Evolutionary conservation across 352 stramenopile genomes (phyloP).

Genomic region (Bremia lactucae): DNA sequence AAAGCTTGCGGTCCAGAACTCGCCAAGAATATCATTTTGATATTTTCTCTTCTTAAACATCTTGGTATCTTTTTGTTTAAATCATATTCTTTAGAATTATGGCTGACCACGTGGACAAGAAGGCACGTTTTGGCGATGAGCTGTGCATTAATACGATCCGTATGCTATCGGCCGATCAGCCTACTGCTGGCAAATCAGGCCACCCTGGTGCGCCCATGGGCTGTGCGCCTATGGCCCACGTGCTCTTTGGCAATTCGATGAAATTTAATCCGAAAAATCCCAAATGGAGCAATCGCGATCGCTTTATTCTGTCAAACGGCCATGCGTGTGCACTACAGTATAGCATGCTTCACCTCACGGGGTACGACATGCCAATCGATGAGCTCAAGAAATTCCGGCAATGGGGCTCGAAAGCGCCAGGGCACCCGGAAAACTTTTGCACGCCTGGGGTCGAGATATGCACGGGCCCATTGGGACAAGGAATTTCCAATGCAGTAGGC

Average conservation of each 20-base stretch:
- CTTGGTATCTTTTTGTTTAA: too few relatives aligned
- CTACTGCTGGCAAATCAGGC: constrained; percentile 94
- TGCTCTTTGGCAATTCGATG: constrained; percentile 91
- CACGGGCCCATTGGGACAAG: constrained; percentile 95
- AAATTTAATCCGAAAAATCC: constrained; percentile 83
- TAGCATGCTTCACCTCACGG: constrained; percentile 97
- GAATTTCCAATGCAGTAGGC: constrained; percentile 96
- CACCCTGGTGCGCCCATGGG: constrained; percentile 98
- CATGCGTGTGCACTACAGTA: constrained; percentile 98
- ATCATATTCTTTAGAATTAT: too few relatives aligned
- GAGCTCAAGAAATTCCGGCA: constrained; percentile 97
- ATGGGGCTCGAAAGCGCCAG: constrained; percentile 91
- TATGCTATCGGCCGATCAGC: constrained; percentile 94
- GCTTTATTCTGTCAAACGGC: constrained; percentile 98
- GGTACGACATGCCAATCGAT: constrained; percentile 92
- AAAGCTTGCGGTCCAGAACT: too few relatives aligned
- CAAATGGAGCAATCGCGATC: constrained; percentile 92
- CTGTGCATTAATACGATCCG: constrained; percentile 97
- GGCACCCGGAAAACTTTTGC: constrained; percentile 96
- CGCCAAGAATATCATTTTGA: too few relatives aligned
- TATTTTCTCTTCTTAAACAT: too few relatives aligned
- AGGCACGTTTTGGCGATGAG: constrained; percentile 66
- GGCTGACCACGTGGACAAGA: constrained; percentile 75
- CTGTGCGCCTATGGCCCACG: constrained; percentile 96
- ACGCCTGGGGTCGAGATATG: constrained; percentile 93